Evolutionary conservation across 2,329 filamentous ascomycete genomes (phyloP), one percentile per base, ranked within the genome.

Genomic region (Trematosphaeria pertusa): DNA sequence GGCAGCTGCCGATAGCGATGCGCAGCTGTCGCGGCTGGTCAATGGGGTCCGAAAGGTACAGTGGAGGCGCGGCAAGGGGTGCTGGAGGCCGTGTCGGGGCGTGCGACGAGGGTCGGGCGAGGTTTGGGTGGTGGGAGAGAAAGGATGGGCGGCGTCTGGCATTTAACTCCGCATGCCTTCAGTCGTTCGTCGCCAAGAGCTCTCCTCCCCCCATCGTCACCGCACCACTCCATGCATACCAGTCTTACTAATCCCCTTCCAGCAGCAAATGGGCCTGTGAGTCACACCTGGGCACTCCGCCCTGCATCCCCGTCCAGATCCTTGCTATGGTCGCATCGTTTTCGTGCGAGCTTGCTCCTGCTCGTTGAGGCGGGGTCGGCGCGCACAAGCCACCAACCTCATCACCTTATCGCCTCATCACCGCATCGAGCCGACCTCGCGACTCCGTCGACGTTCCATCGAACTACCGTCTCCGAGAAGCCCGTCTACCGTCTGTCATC

Each of bases 101-200:
- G 35, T 22, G 22, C 22, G 14, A 11, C 12, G 33, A 35, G 17
- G 46, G 31, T 19, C 20, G 42, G 43, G 17, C 11, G 20, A 28
- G 34, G 14, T 28, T 10, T 35, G 21, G 18, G 19, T 19, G 43
- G 15, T 10, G 22, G n/a, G 14, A 24, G 31, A 26, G 10, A 26
- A 20, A 33, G 18, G 20, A 3, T 28, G 2, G 32, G 30, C 30
- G 40, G 17, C 35, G 15, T 28, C 30, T 40, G 34, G 32, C 38
- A 31, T 47, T 48, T 46, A 48, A 46, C 22, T 46, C 37, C 43
- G 48, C 26, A 40, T 48, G 14, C 26, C 37, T 36, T 42, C 41
- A 12, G 34, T 28, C 10, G 11, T 12, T 17, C 28, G 49, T 45
- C 28, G 49, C 49, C 49, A 52, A 52, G 49, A 22, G 14, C 28